Evolutionary conservation across 805 yeast genomes (phyloP), one percentile per base, ranked within the genome.

Genomic region (Phaffomyces antillensis): DNA sequence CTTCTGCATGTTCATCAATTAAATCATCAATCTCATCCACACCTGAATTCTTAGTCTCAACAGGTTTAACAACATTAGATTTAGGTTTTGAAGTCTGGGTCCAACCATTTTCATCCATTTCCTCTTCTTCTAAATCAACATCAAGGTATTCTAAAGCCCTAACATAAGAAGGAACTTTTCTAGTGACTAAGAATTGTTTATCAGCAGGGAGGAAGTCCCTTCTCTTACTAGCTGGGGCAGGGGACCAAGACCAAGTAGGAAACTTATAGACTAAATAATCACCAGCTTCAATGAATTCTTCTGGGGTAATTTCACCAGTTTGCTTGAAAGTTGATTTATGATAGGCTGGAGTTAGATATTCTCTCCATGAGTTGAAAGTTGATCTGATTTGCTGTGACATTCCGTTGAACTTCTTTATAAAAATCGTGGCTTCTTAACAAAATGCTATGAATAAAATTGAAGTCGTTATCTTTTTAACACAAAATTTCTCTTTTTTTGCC

Each of bases 161-260:
- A 37, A 77, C 79, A 59, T 79, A 77, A 26, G 90, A 82, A 4
- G 97, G 96, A 4, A 93, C 97, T 60, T 87, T 96, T 56, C 81
- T 76, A 0, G 97, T 89, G 4, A 93, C 86, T 36, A 93, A 67
- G 53, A 75, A 86, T 66, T 93, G 99, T 65, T 88, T 93, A 53
- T 86, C 90, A 2, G 68, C 67, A 1, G 99, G 99, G 47, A 93
- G 66, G 54, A 88, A 93, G 50, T 79, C 83, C 51, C 81, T 76
- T 40, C 61, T 67, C 52, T 72, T 75, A 9, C 73, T 67, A 13
- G 70, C 64, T 15, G 83, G 76, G 1, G 83, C 80, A 4, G 77
- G 68, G 3, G 78, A 68, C 99, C 99, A 93, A 50, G 81, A 79
- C 99, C 99, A 93, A 1, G 98, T 93, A 3, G 99, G 98, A 62